Base-by-base conservation (phyloP, 345 rosid species). In the Acer negundo region DNA sequence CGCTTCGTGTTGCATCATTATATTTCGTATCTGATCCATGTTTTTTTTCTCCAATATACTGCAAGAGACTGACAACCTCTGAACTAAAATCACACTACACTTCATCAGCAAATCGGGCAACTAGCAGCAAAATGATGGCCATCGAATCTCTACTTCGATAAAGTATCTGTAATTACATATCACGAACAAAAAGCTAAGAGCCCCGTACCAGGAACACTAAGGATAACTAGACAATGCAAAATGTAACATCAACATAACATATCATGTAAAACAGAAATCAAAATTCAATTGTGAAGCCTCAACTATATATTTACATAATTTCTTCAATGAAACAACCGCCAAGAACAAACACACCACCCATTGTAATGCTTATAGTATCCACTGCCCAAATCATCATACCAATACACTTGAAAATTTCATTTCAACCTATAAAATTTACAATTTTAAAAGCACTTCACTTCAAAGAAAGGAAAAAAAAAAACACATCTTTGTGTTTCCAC, bases 11-110 rank as follows among this genome's bases (percentile, higher is more conserved):
- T 69, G 73, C 68, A 76, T 58, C 74, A 76, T 76, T 58, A 49
- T 76, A 70, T 26, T 58, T 61, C 79, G 67, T 40, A 76, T 69
- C 31, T 69, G 79, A 68, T 76, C 79, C 79, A 68, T 76, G 26
- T 58, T 26, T 72, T 35, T 24, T 23, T 31, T 16, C 28, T 72
- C 17, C 9, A 40, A n/a, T 10, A 38, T 20, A 40, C 47, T 65
- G 38, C 47, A 19, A 9, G 19, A 51, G 56, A 51, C n/a, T 2
- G 46, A 35, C 46, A 24, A 31, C 11, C 15, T n/a, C 16, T 4
- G 46, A 51, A 19, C 7, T 31, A 56, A 11, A 19, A 19, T 28
- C 22, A 26, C 74, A 24, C 17, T 16, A 24, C 56, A 53, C 20
- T 53, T 70, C 47, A 26, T 28, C 16, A 55, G 40, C 74, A 51